These are phyloP conservation scores for Phialemonium atrogriseum DNA, from an alignment of 2,329 filamentous ascomycete genomes.

Conservation along the genomic window DNA sequence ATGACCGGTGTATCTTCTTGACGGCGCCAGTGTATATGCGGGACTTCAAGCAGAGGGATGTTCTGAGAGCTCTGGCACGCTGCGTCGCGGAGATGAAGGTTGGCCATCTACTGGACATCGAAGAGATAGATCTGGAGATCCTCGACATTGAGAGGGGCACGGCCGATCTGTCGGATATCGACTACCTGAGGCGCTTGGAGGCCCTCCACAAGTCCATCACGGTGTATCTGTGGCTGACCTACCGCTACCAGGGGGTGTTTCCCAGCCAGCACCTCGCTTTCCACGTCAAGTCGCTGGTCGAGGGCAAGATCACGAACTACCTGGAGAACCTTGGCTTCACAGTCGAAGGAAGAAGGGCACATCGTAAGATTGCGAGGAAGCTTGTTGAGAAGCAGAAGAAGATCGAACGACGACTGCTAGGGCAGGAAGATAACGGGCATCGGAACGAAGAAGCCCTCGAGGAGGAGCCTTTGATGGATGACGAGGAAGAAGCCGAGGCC, in stretches of 20 bases:
- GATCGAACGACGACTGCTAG: conserved; percentile 13
- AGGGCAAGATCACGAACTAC: conserved; percentile 62
- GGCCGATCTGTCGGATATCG: conserved; percentile 27
- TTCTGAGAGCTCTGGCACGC: conserved; percentile 57
- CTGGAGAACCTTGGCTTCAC: conserved; percentile 48
- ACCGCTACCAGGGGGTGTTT: conserved; percentile 77
- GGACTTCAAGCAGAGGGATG: conserved; percentile 33
- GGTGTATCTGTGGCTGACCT: conserved; percentile 88
- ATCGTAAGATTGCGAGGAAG: conserved; percentile 18
- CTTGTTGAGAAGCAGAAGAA: conserved; percentile 10
- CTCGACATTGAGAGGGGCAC: conserved; percentile 54
- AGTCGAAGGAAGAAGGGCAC: conserved; percentile 21
- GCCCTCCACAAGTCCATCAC: conserved; percentile 73
- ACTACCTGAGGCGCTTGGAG: conserved; percentile 65
- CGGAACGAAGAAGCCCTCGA: conserved; percentile 27
- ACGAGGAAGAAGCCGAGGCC: conserved; percentile 11
- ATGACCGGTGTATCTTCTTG: conserved; percentile 69
- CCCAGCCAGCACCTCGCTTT: conserved; percentile 65
- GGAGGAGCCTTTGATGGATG: conserved; percentile 24
- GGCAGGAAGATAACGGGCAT: conserved; percentile 13
- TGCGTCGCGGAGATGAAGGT: conserved; percentile 60
- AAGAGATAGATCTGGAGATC: conserved; percentile 61
- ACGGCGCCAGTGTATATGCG: conserved; percentile 58
- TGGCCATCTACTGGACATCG: conserved; percentile 64
- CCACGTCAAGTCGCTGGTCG: conserved; percentile 69